Evolutionary conservation across 2,329 filamentous ascomycete species (phyloP), one percentile per base, ranked within the genome.

Genomic region (Zymoseptoria pseudotritici): DNA sequence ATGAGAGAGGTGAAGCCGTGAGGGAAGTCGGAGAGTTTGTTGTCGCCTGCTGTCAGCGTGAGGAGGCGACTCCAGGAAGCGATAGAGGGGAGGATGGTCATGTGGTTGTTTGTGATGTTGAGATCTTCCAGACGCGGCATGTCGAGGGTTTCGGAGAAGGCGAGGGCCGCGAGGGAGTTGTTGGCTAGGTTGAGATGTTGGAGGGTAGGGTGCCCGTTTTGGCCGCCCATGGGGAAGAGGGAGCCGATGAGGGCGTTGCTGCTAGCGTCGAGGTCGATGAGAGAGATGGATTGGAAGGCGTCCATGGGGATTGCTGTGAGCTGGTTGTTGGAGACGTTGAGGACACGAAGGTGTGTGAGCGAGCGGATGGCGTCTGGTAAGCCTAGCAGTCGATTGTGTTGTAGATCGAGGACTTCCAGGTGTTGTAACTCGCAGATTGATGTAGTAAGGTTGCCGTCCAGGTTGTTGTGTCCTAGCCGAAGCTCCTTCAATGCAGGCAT

Each of bases 251-350:
- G 79, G 60, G 86, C 86, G 73, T 97, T 97, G 73, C 89, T 92
- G 42, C 86, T 84, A 8, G 86, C 86, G 54, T 84, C 79, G 2
- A 97, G 76, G 65, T 96, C 90, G 0, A 83, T 84, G 50, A 97
- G 73, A 0, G 90, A 86, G 54, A 95, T 74, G 11, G 80, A 79
- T 11, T 83, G 81, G 29, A 97, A 78, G 3, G 81, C 78, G 6
- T 87, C 83, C 69, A 93, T 89, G 0, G 89, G 88, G 11, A 97
- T 72, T 2, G 80, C 79, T 54, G 83, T 83, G 26, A 99, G 81
- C 57, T 83, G 82, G 67, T 99, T 99, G 65, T 91, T 85, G 59
- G 87, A 85, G 21, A 97, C 72, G 69, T 96, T 93, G 55, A 97
- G 77, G 9, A 89, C 82, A 24, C 89, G 86, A 29, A 99, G 81